Evolutionary conservation across 2,329 filamentous ascomycete genomes (phyloP).

Genomic region (Colletotrichum sublineola): DNA sequence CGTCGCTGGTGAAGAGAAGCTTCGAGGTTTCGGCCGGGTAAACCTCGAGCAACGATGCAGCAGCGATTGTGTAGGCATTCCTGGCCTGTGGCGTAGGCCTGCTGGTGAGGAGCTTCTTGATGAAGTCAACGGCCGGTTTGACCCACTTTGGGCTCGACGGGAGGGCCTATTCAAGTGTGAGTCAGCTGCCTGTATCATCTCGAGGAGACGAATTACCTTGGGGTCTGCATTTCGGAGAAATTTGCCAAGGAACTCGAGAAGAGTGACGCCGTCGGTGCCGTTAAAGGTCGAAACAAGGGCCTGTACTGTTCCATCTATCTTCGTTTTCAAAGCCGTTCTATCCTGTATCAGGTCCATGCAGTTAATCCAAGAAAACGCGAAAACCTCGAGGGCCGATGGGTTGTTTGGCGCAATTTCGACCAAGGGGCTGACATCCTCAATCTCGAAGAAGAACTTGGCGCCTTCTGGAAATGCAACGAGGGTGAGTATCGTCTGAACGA

Average conservation of each 20-base stretch:
- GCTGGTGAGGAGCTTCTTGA: constrained; percentile 67
- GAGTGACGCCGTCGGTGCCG: constrained; percentile 70
- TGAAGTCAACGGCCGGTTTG: constrained; percentile 57
- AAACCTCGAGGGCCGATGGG: constrained; percentile 66
- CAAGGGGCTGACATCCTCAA: constrained; percentile 67
- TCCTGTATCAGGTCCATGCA: constrained; percentile 53
- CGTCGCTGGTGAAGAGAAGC: constrained; percentile 66
- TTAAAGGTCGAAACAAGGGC: constrained; percentile 66
- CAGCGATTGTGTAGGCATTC: constrained; percentile 70
- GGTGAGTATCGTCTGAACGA: constrained; percentile 69
- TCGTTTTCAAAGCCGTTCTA: constrained; percentile 49
- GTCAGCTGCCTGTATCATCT: constrained; percentile 35
- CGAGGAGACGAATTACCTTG: constrained; percentile 56
- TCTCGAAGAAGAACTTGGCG: constrained; percentile 60
- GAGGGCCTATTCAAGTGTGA: constrained; percentile 56
- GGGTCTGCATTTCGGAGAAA: constrained; percentile 64
- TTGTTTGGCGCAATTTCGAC: constrained; percentile 69
- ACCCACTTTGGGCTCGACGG: constrained; percentile 69
- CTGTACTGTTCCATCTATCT: constrained; percentile 63
- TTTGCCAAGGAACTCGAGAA: constrained; percentile 68
- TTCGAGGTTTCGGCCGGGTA: constrained; percentile 62
- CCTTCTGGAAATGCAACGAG: constrained; percentile 67
- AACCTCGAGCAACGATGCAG: constrained; percentile 68
- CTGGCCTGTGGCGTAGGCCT: constrained; percentile 68
- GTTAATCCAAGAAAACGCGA: constrained; percentile 70